These are phyloP conservation scores for Ascochyta clinopodiicola DNA, from an alignment of 2,329 filamentous ascomycete genomes.

Conservation along the genomic window DNA sequence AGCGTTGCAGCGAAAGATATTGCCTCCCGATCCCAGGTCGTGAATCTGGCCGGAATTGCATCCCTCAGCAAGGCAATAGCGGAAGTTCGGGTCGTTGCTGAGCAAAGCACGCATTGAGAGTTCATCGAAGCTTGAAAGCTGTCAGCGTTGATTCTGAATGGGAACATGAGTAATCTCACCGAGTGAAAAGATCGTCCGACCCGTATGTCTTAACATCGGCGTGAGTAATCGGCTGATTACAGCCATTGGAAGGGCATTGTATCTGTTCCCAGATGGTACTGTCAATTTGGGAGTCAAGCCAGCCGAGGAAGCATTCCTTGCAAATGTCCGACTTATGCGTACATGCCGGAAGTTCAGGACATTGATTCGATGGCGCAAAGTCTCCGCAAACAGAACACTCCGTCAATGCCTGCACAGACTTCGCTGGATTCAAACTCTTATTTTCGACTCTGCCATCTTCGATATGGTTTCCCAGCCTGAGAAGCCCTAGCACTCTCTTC, in stretches of 20 bases:
- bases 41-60: constrained; percentile 10
- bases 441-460: no score
- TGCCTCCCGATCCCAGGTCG: background rate
- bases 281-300: background rate
- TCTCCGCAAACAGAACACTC: constrained; percentile 4
- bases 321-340: constrained; percentile 2
- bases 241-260: constrained; percentile 3
- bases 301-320: background rate
- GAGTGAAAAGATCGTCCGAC: background rate
- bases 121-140: constrained; percentile 2
- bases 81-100: background rate
- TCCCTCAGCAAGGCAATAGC: background rate
- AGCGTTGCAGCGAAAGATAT: constrained; percentile 4
- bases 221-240: background rate
- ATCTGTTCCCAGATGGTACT: background rate
- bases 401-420: no score
- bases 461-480: background rate
- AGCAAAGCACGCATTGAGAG: background rate
- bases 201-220: background rate
- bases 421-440: no score
- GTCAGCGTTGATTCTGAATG: background rate
- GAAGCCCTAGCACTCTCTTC: background rate
- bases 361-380: background rate
- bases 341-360: background rate
- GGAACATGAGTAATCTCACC: background rate